Base-by-base conservation (phyloP, 73 alveolate species). In the Vitrella brassicaformis region DNA sequence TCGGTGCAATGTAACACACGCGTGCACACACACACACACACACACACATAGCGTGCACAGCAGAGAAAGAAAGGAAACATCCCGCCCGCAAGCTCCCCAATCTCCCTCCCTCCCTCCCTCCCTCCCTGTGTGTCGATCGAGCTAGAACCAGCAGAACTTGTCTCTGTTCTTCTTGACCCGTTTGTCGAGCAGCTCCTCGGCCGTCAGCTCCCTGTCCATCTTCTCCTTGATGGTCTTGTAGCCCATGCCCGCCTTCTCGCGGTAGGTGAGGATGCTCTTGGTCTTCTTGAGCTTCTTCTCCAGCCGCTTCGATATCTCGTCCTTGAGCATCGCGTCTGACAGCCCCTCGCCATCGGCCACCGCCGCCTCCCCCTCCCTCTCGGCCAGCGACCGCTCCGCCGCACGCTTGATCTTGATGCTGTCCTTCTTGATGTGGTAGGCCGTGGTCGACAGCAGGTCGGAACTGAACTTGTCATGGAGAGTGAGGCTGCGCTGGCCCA, bases 71-170 rank as follows among this genome's bases (percentile, higher is more conserved):
- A n/a, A n/a, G n/a, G n/a, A n/a, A n/a, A n/a, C n/a, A n/a, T n/a
- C n/a, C n/a, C n/a, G n/a, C n/a, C n/a, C n/a, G n/a, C n/a, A n/a
- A n/a, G n/a, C n/a, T n/a, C n/a, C n/a, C n/a, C n/a, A n/a, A n/a
- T n/a, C n/a, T n/a, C n/a, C n/a, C n/a, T n/a, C n/a, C n/a, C n/a
- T n/a, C n/a, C n/a, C n/a, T n/a, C n/a, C n/a, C n/a, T n/a, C n/a
- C n/a, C n/a, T n/a, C n/a, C n/a, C n/a, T n/a, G n/a, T n/a, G n/a
- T n/a, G n/a, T n/a, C n/a, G n/a, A n/a, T n/a, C n/a, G n/a, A n/a
- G n/a, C n/a, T n/a, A n/a, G n/a, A n/a, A 39, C 87, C 87, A 80
- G 82, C 87, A 80, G 47, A 72, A 80, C 68, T 80, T 80, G 80
- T 80, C 87, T 7, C 75, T 65, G 47, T 71, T 73, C 66, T 80